Percentiles rank a stretch among this genome's conserved stretches.
Conservation (phyloP, 163 green algal genomes). For the Prototheca wickerhamii region DNA sequence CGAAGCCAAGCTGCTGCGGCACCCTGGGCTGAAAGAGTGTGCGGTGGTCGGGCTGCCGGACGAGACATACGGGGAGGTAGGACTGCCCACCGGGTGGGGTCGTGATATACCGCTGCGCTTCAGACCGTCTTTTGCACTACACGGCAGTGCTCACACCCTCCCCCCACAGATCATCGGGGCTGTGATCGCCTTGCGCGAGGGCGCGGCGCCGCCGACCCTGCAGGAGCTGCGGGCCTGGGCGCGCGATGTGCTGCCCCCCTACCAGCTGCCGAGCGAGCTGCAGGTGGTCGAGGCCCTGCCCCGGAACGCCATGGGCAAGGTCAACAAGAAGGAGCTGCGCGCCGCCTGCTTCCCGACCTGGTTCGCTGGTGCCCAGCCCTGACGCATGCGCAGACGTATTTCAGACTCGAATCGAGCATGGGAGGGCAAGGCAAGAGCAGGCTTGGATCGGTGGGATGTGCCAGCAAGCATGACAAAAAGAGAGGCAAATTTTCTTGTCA, state of each 20-base stretch:
- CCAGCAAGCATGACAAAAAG: too few species aligned
- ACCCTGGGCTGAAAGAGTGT: conserved; percentile 47
- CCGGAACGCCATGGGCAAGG: conserved; percentile 89
- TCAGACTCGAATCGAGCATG: too few species aligned
- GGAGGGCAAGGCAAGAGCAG: too few species aligned
- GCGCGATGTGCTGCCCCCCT: conserved; percentile 14
- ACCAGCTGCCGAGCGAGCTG: conserved; percentile 39
- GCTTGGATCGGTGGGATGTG: too few species aligned
- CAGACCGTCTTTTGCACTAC: too few species aligned
- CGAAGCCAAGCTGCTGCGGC: conserved; percentile 61
- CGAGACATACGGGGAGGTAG: conserved; percentile 41
- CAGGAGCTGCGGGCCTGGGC: conserved; percentile 15
- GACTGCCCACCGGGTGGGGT: too few species aligned
- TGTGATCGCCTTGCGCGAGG: conserved; percentile 15
- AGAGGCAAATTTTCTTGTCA: too few species aligned
- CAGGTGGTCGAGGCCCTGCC: conserved; percentile 42
- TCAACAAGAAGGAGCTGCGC: conserved; percentile 80
- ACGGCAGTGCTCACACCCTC: too few species aligned
- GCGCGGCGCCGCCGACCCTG: conserved; percentile 2
- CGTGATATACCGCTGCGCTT: too few species aligned
- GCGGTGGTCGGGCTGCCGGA: conserved; percentile 63
- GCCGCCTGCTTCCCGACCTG: not conserved
- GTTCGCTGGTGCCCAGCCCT: not conserved
- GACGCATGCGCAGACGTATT: too few species aligned
- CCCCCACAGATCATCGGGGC: conserved; percentile 15